Conservation (phyloP, 805 yeast species). For the Saturnispora sekii region DNA sequence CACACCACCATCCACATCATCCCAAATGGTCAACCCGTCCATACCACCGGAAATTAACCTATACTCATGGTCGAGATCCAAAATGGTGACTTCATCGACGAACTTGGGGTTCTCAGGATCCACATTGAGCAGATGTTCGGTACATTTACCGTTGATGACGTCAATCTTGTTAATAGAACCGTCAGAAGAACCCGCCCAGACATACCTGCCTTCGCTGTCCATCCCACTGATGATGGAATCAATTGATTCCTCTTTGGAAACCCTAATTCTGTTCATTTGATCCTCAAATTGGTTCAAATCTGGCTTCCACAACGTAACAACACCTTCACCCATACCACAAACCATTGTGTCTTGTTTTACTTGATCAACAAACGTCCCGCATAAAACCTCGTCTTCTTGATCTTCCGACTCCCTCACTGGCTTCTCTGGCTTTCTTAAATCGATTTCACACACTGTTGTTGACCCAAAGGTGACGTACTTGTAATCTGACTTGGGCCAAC, state of each 20-base stretch:
- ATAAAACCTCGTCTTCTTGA: constrained; percentile 87
- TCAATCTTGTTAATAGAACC: constrained; percentile 65
- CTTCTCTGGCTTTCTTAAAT: constrained; percentile 52
- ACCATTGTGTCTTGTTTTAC: constrained; percentile 40
- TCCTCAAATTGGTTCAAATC: constrained; percentile 59
- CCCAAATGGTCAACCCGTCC: constrained; percentile 77
- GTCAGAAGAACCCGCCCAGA: constrained; percentile 75
- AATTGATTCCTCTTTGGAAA: constrained; percentile 53
- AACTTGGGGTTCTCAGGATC: constrained; percentile 57
- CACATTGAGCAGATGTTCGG: constrained; percentile 60
- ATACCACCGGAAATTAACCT: constrained; percentile 76
- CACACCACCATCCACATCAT: constrained; percentile 21
- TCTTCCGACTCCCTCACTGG: constrained; percentile 63
- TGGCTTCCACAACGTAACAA: constrained; percentile 78
- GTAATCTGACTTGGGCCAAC: constrained; percentile 64
- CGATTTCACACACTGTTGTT: constrained; percentile 70
- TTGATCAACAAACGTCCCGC: constrained; percentile 60
- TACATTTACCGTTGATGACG: constrained; percentile 49
- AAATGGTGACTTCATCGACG: constrained; percentile 61
- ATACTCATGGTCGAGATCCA: constrained; percentile 77
- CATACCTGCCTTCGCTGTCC: constrained; percentile 43
- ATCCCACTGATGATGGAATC: constrained; percentile 57
- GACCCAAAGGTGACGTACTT: constrained; percentile 76
- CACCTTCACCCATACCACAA: constrained; percentile 89
- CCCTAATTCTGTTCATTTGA: constrained; percentile 67